Evolutionary conservation across 2,329 filamentous ascomycete species (phyloP).

Genomic region (Exophiala sideris): DNA sequence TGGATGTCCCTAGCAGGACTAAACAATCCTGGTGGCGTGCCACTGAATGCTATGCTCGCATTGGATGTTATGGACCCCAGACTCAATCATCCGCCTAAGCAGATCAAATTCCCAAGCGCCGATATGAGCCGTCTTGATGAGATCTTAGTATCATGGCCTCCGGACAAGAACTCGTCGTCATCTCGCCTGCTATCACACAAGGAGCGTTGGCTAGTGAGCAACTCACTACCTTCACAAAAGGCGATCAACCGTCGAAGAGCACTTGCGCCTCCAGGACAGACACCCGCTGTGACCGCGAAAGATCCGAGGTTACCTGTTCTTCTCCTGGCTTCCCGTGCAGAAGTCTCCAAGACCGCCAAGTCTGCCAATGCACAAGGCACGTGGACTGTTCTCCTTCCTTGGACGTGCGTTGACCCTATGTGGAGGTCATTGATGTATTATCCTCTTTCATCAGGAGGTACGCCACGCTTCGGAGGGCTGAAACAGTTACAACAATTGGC

Average conservation of each 20-base stretch:
- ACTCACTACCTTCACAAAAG: slow-evolving; percentile 69
- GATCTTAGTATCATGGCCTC: slow-evolving; percentile 64
- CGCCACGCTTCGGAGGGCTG: slow-evolving; percentile 77
- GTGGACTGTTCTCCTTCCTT: slow-evolving; percentile 84
- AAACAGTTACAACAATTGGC: slow-evolving; percentile 74
- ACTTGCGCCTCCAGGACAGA: slow-evolving; percentile 59
- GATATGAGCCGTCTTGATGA: slow-evolving; percentile 50
- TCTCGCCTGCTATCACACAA: slow-evolving; percentile 66
- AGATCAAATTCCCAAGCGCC: slow-evolving; percentile 37
- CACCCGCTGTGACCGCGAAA: slow-evolving; percentile 53
- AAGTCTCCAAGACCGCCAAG: slow-evolving; percentile 50
- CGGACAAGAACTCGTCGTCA: slow-evolving; percentile 51
- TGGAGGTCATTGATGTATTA: slow-evolving; percentile 87
- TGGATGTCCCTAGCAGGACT: slow-evolving; percentile 49
- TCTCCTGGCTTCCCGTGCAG: slow-evolving; percentile 47
- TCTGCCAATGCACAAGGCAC: slow-evolving; percentile 57
- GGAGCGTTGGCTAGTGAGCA: slow-evolving; percentile 61
- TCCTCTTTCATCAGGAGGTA: slow-evolving; percentile 73
- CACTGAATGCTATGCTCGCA: slow-evolving; percentile 64
- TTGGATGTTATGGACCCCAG: slow-evolving; percentile 78
- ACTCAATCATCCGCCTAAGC: slow-evolving; percentile 69
- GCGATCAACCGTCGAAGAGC: slow-evolving; percentile 74
- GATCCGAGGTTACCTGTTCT: slow-evolving; percentile 79
- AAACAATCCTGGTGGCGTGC: slow-evolving; percentile 67
- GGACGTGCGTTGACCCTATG: slow-evolving; percentile 80